phyloP scores from a whole-genome alignment of 1,284 basidiomycete genomes.

The Moniliophthora roreri region DNA sequence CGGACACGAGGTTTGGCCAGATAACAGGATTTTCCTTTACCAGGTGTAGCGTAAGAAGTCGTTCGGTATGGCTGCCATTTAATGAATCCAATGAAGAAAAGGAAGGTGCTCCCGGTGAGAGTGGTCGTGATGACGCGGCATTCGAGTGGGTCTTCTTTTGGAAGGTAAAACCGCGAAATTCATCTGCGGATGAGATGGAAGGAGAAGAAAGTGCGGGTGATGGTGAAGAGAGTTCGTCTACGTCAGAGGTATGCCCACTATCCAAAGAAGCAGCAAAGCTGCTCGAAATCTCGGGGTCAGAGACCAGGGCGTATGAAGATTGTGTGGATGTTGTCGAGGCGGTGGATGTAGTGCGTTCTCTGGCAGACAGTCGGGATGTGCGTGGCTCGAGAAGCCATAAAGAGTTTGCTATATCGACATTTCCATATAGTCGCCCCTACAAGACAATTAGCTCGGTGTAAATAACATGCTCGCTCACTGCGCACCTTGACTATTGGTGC shows the following conservation, averaged over 20 bases:
- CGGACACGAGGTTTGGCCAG: conserved; percentile 75
- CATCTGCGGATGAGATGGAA: conserved; percentile 26
- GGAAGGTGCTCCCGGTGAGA: conserved; percentile 62
- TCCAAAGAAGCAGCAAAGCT: conserved; percentile 78
- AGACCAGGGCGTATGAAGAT: conserved; percentile 76
- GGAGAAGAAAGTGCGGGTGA: conserved; percentile 64
- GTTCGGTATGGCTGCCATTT: conserved; percentile 52
- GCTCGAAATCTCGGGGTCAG: conserved; percentile 77
- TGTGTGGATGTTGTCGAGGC: conserved; percentile 68
- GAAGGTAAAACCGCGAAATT: conserved; percentile 2
- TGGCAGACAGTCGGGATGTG: conserved; percentile 44
- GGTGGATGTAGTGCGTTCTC: conserved; percentile 73
- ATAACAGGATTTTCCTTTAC: conserved; percentile 78
- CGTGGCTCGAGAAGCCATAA: conserved; percentile 78
- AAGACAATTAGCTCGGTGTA: neutral
- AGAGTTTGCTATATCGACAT: conserved; percentile 59
- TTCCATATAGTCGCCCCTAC: conserved; percentile 70
- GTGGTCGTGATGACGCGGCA: conserved; percentile 44
- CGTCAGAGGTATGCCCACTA: conserved; percentile 66
- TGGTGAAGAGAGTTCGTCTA: conserved; percentile 52
- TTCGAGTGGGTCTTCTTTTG: conserved; percentile 26
- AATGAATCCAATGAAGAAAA: conserved; percentile 74
- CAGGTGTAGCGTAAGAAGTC: conserved; percentile 70
- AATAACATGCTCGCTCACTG: conserved; percentile 6
- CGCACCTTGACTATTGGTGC: conserved; percentile 69